phyloP scores from a whole-genome alignment of 2,329 filamentous ascomycete species.

The Bipolaris zeicola region DNA sequence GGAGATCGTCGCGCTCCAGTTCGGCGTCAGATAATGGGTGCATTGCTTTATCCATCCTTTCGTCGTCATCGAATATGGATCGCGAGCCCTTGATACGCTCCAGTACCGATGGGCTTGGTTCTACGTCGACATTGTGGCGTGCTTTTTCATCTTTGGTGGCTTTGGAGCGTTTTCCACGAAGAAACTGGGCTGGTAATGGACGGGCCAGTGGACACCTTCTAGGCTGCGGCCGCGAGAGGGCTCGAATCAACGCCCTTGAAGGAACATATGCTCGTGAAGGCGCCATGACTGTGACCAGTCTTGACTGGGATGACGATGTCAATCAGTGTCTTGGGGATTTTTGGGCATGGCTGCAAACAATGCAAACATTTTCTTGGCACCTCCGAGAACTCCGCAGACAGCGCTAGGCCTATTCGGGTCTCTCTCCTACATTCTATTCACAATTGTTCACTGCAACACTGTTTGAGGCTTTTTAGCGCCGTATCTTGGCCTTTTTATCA shows the following conservation, averaged over 20 bases:
- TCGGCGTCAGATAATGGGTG: slow-evolving; percentile 25
- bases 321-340: slow-evolving; percentile 8
- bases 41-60: slow-evolving; percentile 14
- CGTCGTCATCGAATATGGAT: slow-evolving; percentile 10
- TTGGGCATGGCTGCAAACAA: slow-evolving; percentile 12
- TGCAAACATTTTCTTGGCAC: slow-evolving; percentile 33
- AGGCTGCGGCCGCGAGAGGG: slow-evolving; percentile 28
- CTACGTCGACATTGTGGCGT: slow-evolving; percentile 4
- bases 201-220: slow-evolving; percentile 26
- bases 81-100: slow-evolving; percentile 7
- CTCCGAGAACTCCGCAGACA: slow-evolving; percentile 29
- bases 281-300: slow-evolving; percentile 18
- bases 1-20: slow-evolving; percentile 29
- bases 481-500: not conserved
- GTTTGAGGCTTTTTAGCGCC: not conserved
- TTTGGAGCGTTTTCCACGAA: slow-evolving; percentile 32
- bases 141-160: slow-evolving; percentile 13
- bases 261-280: slow-evolving; percentile 32
- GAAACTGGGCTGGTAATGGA: slow-evolving; percentile 21
- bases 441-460: not conserved
- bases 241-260: slow-evolving; percentile 32
- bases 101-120: slow-evolving; percentile 1
- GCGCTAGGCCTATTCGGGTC: not conserved
- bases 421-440: not conserved
- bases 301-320: not conserved